These are phyloP conservation scores for Scheffersomyces lignicola DNA, from an alignment of 1,139 yeast genomes.

Conservation along the genomic window DNA sequence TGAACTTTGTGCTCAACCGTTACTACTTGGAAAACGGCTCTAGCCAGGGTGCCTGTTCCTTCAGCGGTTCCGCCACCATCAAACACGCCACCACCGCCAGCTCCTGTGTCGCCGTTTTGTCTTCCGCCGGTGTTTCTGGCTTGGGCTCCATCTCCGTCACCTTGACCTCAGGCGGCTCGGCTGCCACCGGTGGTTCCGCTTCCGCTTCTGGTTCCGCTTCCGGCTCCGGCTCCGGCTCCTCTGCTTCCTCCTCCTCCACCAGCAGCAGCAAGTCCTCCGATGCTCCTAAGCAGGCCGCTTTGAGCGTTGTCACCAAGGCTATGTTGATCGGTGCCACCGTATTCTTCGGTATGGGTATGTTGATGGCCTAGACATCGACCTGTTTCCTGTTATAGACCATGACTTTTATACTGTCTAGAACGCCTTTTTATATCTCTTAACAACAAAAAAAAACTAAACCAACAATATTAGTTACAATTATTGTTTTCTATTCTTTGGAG, in stretches of 20 bases:
- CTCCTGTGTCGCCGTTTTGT: constrained; percentile 45
- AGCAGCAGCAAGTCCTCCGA: constrained; percentile 16
- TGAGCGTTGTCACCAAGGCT: constrained; percentile 12
- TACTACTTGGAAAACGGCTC: constrained; percentile 54
- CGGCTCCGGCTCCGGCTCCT: constrained; percentile 14
- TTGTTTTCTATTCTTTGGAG: background rate
- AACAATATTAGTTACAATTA: background rate
- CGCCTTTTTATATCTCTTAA: too few species aligned
- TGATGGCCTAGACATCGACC: constrained; percentile 20
- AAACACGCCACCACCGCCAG: constrained; percentile 51
- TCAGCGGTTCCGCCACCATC: constrained; percentile 62
- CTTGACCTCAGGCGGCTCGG: constrained; percentile 34
- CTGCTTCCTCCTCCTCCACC: constrained; percentile 14
- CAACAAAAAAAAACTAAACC: too few species aligned
- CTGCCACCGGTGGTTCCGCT: constrained; percentile 21
- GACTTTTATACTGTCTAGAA: too few species aligned
- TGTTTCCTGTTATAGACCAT: too few species aligned
- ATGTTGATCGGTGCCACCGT: constrained; percentile 23
- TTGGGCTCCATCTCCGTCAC: constrained; percentile 37
- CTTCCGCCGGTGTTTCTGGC: constrained; percentile 43
- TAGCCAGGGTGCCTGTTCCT: constrained; percentile 57
- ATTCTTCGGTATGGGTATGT: constrained; percentile 21
- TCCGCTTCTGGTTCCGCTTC: constrained; percentile 21
- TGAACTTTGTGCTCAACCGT: constrained; percentile 59
- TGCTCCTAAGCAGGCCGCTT: constrained; percentile 12